Base-by-base conservation (phyloP, 345 rosid genomes). In the Aquilaria malaccensis region DNA sequence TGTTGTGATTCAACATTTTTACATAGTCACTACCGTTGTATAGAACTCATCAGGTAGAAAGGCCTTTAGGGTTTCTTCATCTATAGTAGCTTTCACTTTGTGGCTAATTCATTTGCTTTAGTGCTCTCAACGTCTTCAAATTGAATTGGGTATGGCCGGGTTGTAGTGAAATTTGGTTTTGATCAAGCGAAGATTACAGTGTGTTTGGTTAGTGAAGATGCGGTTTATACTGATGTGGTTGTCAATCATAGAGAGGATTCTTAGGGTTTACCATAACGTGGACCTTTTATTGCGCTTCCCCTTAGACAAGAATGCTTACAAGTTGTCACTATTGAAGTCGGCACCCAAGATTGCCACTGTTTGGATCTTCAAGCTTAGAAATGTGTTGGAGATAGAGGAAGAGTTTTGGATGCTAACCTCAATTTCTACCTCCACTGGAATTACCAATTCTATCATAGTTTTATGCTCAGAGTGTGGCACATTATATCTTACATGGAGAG, bases 201-300 rank as follows among this genome's bases (percentile, higher is more conserved):
- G 58, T 93, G 98, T 74, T 79, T 93, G 78, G 98, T 89, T 0
- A 96, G 98, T 49, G 96, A 92, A 48, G 97, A 74, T 97, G 56
- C 76, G 96, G 70, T 93, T 93, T 60, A 97, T 87, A 78, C 70
- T 93, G 41, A 87, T 96, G 0, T 96, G 97, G 13, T 96, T 91
- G 32, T 93, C 97, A 48, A 89, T 93, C 6, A 63, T 89, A 10
- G 81, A 85, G 72, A 85, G 77, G 56, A 63, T 93, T 46, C 82
- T 93, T 10, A 60, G 46, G 49, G 81, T 75, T 50, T 84, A 93
- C 64, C 87, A 94, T 1, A 84, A 89, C 29, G 80, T 97, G 0
- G 98, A 93, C 79, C 80, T 93, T 14, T 93, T 89, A 59, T 66
- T 93, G n/a, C 85, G 85, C 71, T 74, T 87, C 60, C 97, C 94